A percentile compares a stretch with the other conserved stretches of the same genome.
Conservation (phyloP, 495 filamentous ascomycete species). For the Xylaria venustula region DNA sequence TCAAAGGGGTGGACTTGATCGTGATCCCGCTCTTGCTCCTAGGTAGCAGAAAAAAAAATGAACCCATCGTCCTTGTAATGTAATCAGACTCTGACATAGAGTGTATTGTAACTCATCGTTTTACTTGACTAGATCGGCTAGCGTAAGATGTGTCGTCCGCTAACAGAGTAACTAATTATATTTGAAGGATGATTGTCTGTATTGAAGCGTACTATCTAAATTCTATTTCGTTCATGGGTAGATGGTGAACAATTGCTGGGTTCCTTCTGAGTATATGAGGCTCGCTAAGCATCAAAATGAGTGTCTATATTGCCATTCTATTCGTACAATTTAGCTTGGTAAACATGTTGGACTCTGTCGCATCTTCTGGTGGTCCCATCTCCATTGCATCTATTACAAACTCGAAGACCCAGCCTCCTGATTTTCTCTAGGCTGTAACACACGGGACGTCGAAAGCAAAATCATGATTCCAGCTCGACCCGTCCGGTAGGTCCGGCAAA, state of each 20-base stretch:
- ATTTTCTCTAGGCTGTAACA: not conserved
- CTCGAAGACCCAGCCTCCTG: not conserved
- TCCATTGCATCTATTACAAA: not conserved
- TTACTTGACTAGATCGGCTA: not conserved
- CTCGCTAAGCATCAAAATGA: no score
- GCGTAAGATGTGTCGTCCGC: not conserved
- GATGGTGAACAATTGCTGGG: no score
- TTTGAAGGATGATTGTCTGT: no score
- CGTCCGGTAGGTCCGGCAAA: not conserved
- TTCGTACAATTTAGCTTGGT: no score
- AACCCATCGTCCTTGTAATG: constrained; percentile 1
- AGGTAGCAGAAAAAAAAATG: constrained; percentile 21
- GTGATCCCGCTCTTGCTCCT: constrained; percentile 47
- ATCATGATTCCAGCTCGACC: not conserved
- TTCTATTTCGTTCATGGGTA: no score
- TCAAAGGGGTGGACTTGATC: constrained; percentile 55
- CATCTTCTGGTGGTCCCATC: not conserved
- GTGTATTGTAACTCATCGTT: not conserved
- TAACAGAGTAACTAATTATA: not conserved
- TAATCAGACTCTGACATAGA: not conserved
- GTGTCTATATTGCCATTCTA: not conserved
- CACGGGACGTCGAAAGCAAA: constrained; percentile 1
- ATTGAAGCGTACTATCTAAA: no score
- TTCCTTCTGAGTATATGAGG: no score
- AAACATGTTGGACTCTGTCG: no score